Base-by-base conservation (phyloP, 1,139 yeast genomes). In the Suzukiozyma palmioleophila region DNA sequence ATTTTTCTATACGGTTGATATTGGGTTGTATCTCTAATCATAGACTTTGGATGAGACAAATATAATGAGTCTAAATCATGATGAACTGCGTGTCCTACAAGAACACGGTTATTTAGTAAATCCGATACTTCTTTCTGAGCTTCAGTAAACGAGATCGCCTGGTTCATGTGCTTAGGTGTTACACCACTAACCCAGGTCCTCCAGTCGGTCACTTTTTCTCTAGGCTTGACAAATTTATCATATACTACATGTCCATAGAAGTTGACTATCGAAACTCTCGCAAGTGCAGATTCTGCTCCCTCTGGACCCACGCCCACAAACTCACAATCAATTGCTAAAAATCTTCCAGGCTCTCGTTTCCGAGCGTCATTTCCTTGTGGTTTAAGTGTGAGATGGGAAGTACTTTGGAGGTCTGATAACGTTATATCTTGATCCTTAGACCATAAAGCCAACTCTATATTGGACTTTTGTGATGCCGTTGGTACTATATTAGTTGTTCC, bases 121-220 rank as follows among this genome's bases (percentile, higher is more conserved):
- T 73, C 70, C 0, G 77, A 57, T 0, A 82, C 82, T 41, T 64
- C 66, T 11, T 61, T 49, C 54, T 84, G 95, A 0, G 94, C 95
- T 26, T 77, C 77, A 45, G 74, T 69, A 50, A 85, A 84, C 1
- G 76, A 48, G 0, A 83, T 68, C 0, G 96, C 97, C 34, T 70
- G 58, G 28, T 67, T 63, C 84, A 89, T 79, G 54, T 84, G 77
- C 8, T 63, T 60, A 0, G 95, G 85, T 2, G 81, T 69, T 3
- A 90, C 78, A 12, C 97, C 97, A 57, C 94, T 82, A n/a, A 87
- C 95, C 86, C 90, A 81, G 0, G 97, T 90, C 57, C 97, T 73
- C 89, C 94, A 90, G 58, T 89, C 95, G 0, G 90, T 81, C 2
- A 90, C 96, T 39, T 65, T 66, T 49, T 82, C 89, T 29, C 69